Conservation (phyloP, 2,329 filamentous ascomycete genomes). For the Ceratocystis papillata region DNA sequence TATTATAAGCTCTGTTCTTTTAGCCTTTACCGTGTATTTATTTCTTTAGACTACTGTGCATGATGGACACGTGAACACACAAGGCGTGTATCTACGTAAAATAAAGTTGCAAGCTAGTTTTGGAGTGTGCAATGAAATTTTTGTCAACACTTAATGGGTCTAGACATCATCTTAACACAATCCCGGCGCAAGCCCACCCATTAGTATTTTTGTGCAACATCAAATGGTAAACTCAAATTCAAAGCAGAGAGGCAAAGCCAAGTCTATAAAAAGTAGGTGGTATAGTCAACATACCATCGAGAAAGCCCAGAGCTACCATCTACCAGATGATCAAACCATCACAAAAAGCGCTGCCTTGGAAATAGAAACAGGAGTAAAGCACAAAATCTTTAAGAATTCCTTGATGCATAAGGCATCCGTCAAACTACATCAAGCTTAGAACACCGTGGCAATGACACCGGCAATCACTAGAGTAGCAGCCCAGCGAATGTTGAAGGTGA, state of each 20-base stretch:
- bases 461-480: slow-evolving; percentile 22
- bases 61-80: too few species aligned
- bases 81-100: too few species aligned
- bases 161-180: not conserved
- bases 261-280: not conserved
- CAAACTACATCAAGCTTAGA: slow-evolving; percentile 19
- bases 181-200: not conserved
- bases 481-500: slow-evolving; percentile 21
- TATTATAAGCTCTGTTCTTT: not conserved
- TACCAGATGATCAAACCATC: slow-evolving; percentile 10
- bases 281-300: not conserved
- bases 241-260: not conserved
- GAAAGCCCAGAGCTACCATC: not conserved
- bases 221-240: slow-evolving; percentile 1
- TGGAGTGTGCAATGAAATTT: too few species aligned
- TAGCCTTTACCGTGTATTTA: not conserved
- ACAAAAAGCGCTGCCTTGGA: slow-evolving; percentile 8
- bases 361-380: slow-evolving; percentile 15
- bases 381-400: slow-evolving; percentile 15
- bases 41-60: not conserved
- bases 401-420: slow-evolving; percentile 8
- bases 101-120: too few species aligned
- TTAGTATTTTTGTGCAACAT: not conserved
- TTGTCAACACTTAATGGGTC: too few species aligned
- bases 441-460: slow-evolving; percentile 21